Evolutionary conservation across 768 basidiomycete genomes (phyloP).

Genomic region (Suillus ampliporus): DNA sequence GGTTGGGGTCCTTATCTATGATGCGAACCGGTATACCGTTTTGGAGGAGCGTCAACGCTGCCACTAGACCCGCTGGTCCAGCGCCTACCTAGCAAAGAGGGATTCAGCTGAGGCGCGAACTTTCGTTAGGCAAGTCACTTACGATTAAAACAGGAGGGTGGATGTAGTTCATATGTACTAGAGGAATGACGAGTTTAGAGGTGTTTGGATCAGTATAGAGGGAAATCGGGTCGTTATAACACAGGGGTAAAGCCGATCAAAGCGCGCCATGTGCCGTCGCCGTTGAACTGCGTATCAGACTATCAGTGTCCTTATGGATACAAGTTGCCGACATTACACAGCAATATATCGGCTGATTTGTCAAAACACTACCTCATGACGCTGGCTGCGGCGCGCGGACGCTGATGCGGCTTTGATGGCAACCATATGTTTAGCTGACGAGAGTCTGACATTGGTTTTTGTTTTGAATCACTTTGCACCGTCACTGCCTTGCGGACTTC

Average conservation of each 20-base stretch:
- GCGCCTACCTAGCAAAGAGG: slow-evolving; percentile 9
- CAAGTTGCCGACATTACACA: no score
- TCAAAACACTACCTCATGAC: no score
- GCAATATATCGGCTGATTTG: no score
- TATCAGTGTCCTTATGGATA: no score
- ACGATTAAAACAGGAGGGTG: slow-evolving; percentile 13
- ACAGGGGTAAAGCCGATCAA: neutral
- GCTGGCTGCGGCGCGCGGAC: no score
- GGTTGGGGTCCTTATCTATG: slow-evolving; percentile 24
- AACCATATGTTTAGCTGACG: no score
- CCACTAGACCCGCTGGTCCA: slow-evolving; percentile 16
- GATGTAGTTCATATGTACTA: neutral
- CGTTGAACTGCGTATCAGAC: neutral
- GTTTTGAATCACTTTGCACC: no score
- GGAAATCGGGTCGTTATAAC: neutral
- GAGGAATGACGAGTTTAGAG: neutral
- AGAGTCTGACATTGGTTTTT: no score
- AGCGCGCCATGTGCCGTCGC: neutral
- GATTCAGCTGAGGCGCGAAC: neutral
- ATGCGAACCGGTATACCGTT: slow-evolving; percentile 20
- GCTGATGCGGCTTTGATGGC: no score
- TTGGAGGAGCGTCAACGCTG: slow-evolving; percentile 18
- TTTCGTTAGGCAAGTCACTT: neutral
- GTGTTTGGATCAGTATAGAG: neutral
- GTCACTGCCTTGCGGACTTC: no score